Percentiles rank a stretch among this genome's conserved stretches.
Conservation (phyloP, 1,284 basidiomycete species). For the Naganishia sp. region DNA sequence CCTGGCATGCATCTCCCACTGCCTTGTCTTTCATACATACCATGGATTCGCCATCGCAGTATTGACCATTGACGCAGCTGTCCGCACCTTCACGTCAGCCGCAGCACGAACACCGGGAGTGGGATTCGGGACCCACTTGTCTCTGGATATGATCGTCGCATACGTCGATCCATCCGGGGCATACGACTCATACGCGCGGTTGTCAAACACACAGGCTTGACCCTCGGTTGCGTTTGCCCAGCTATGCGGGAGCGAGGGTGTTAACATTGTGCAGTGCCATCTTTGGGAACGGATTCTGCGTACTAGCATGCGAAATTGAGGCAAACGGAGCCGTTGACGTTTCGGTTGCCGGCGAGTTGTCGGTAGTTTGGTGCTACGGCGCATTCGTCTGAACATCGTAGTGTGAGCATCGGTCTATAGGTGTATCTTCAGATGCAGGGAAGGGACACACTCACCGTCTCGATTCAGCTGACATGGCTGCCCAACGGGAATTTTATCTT, state of each 20-base stretch:
- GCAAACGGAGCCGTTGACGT: constrained; percentile 78
- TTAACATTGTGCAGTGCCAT: background rate
- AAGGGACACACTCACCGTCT: constrained; percentile 63
- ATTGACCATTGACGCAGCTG: constrained; percentile 60
- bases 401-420: background rate
- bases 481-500: constrained; percentile 63
- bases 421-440: too few species aligned
- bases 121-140: constrained; percentile 48
- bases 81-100: background rate
- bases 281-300: constrained; percentile 40
- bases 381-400: constrained; percentile 66
- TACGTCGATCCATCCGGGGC: constrained; percentile 54
- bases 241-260: constrained; percentile 53
- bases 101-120: too few species aligned
- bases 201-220: constrained; percentile 69
- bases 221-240: constrained; percentile 72
- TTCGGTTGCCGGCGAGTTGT: constrained; percentile 68
- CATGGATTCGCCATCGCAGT: constrained; percentile 67
- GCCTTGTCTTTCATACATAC: constrained; percentile 65
- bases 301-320: constrained; percentile 77
- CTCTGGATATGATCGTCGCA: constrained; percentile 75
- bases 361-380: constrained; percentile 64
- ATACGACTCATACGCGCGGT: constrained; percentile 73
- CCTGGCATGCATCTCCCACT: constrained; percentile 64
- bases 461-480: constrained; percentile 79